A percentile compares a stretch with the other conserved stretches of the same genome.
phyloP scores from a whole-genome alignment of 2,329 filamentous ascomycete genomes.

The Colletotrichum orchidophilum region DNA sequence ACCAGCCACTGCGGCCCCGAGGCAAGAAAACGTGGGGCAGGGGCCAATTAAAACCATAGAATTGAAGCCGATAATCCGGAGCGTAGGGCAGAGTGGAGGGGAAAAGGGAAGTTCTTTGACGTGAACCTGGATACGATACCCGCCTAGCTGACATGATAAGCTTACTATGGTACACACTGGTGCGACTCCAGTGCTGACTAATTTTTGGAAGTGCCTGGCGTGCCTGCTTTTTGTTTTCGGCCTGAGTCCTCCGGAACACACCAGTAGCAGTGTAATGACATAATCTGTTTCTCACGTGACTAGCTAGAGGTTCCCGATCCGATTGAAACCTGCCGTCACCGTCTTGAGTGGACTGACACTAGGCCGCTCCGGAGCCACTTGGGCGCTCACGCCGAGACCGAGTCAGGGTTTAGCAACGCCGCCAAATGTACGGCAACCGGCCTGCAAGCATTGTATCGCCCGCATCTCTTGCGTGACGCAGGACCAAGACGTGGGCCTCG shows the following conservation, averaged over 20 bases:
- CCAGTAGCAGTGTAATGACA: neutral
- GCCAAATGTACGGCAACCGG: conserved; percentile 14
- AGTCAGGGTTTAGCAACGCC: conserved; percentile 23
- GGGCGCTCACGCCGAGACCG: conserved; percentile 25
- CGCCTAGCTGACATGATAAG: neutral
- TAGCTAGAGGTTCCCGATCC: neutral
- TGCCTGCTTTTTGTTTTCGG: too few species aligned
- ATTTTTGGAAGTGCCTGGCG: neutral
- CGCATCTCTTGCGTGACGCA: conserved; percentile 21
- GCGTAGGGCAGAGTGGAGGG: conserved; percentile 22
- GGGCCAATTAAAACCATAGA: conserved; percentile 15
- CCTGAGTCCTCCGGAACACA: neutral
- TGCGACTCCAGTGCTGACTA: neutral
- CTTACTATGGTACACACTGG: neutral
- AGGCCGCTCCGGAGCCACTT: conserved; percentile 29
- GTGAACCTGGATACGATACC: neutral
- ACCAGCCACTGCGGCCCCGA: conserved; percentile 20
- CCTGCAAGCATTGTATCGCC: conserved; percentile 16
- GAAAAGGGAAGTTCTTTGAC: neutral
- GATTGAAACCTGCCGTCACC: conserved; percentile 15
- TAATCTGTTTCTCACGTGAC: neutral
- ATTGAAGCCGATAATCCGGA: conserved; percentile 18
- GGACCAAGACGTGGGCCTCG: conserved; percentile 13
- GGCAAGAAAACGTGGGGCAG: conserved; percentile 31
- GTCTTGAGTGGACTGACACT: conserved; percentile 22